phyloP scores from a whole-genome alignment of 2,329 filamentous ascomycete genomes.

The Colletotrichum sp. region DNA sequence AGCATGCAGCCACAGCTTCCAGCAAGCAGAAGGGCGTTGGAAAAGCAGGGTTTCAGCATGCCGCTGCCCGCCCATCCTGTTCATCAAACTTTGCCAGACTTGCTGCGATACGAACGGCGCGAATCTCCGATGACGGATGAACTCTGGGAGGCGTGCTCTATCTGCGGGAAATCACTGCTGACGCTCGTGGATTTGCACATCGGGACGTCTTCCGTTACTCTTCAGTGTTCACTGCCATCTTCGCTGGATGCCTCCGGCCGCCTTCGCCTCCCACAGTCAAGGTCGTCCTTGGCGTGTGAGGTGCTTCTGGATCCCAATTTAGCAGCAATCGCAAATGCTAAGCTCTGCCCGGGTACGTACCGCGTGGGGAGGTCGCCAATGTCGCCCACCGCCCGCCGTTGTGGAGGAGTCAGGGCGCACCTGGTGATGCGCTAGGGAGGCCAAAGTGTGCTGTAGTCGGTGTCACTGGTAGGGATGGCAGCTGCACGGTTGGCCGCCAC shows the following conservation, averaged over 20 bases:
- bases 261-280: neutral
- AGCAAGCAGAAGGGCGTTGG: neutral
- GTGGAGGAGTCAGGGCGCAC: neutral
- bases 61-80: slow-evolving; percentile 11
- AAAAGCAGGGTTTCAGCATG: slow-evolving; percentile 20
- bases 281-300: neutral
- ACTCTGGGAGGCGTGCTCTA: neutral
- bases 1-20: neutral
- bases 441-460: neutral
- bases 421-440: neutral
- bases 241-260: neutral
- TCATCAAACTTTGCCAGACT: slow-evolving; percentile 8
- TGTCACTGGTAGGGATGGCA: slow-evolving; percentile 10
- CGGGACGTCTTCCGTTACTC: neutral
- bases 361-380: neutral
- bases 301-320: neutral
- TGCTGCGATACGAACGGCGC: neutral
- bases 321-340: neutral
- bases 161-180: neutral
- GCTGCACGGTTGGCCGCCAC: neutral
- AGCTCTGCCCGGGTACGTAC: neutral
- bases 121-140: slow-evolving; percentile 6
- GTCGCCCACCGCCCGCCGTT: neutral
- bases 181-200: neutral
- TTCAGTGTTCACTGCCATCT: neutral